Evolutionary conservation across 2,329 filamentous ascomycete species (phyloP).

Genomic region (Aspergillus sp.): DNA sequence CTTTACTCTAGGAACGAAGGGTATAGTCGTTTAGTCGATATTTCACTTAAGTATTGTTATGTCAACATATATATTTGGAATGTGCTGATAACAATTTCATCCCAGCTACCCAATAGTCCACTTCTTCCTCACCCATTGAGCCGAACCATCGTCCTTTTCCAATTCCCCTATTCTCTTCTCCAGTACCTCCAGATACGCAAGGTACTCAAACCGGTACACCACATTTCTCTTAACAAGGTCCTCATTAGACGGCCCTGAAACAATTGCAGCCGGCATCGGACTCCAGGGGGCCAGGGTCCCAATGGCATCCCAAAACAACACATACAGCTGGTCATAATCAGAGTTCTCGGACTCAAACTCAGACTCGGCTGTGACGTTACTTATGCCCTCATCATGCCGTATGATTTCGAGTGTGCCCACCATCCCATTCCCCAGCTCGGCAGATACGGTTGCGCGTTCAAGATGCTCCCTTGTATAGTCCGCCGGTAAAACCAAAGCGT

Average conservation of each 20-base stretch:
- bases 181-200: constrained; percentile 3
- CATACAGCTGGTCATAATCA: neutral
- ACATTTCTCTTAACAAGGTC: neutral
- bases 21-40: too few relatives aligned
- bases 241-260: neutral
- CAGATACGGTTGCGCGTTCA: neutral
- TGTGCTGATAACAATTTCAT: neutral
- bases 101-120: constrained; percentile 1
- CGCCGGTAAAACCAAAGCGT: neutral
- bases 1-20: too few relatives aligned
- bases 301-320: constrained; percentile 4
- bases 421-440: neutral
- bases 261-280: neutral
- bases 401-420: neutral
- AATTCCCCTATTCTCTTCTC: neutral
- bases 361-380: neutral
- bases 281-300: neutral
- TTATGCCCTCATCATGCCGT: constrained; percentile 3
- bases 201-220: constrained; percentile 2
- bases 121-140: neutral
- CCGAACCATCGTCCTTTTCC: neutral
- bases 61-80: too few relatives aligned
- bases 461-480: neutral
- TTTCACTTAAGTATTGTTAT: too few relatives aligned
- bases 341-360: neutral